A percentile compares a stretch with the other conserved stretches of the same genome.
Evolutionary conservation across 371 early-diverging fungal species (phyloP).

Genomic region (Mucor irregularis): DNA sequence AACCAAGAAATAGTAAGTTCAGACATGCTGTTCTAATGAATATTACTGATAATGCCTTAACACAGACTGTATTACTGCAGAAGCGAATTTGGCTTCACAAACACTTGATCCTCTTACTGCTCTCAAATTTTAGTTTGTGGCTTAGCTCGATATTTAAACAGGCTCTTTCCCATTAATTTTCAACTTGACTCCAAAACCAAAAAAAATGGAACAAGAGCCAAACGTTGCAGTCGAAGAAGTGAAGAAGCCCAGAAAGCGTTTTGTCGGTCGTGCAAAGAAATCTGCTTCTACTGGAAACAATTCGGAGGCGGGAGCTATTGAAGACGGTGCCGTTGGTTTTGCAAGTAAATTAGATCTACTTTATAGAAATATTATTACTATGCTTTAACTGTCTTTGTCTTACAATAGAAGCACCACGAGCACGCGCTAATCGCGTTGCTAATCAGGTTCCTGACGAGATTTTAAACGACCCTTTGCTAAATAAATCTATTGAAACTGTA

Average conservation of each 20-base stretch:
- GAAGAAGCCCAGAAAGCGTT: slow-evolving; percentile 56
- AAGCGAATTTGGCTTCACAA: no score
- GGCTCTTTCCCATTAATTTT: no score
- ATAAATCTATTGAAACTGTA: slow-evolving; percentile 78
- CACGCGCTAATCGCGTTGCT: slow-evolving; percentile 48
- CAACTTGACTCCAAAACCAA: not conserved
- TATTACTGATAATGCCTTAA: no score
- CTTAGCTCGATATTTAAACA: no score
- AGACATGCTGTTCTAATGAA: no score
- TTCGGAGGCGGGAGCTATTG: slow-evolving; percentile 42
- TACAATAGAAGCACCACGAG: slow-evolving; percentile 20
- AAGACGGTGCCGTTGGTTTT: slow-evolving; percentile 58
- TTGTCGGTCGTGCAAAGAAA: slow-evolving; percentile 61
- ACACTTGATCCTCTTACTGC: no score
- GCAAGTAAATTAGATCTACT: slow-evolving; percentile 28
- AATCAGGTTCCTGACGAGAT: slow-evolving; percentile 89
- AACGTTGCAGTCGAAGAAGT: slow-evolving; percentile 14
- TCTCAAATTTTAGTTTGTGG: no score
- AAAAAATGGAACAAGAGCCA: not conserved
- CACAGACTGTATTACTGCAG: no score
- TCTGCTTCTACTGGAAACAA: slow-evolving; percentile 11
- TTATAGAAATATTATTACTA: not conserved
- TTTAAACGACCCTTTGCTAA: slow-evolving; percentile 74
- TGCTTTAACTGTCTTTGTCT: no score
- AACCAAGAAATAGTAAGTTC: no score